These are phyloP conservation scores for Alternaria gansuensis DNA, from an alignment of 2,329 filamentous ascomycete genomes.

Conservation along the genomic window DNA sequence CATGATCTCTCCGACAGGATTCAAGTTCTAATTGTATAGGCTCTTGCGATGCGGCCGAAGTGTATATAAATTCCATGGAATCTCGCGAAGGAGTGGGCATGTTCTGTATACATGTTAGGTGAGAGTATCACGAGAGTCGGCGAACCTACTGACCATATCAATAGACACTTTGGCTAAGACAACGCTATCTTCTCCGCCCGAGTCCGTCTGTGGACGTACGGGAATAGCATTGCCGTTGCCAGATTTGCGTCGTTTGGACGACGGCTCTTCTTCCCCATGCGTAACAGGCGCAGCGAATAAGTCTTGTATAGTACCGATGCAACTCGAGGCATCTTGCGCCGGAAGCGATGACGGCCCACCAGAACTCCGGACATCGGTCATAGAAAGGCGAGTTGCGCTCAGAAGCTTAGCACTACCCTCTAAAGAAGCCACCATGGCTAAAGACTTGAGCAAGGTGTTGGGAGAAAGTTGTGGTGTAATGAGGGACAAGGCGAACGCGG, in stretches of 20 bases:
- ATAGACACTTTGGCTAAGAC: constrained; percentile 42
- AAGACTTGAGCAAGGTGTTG: not conserved
- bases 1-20: constrained; percentile 26
- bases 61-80: not conserved
- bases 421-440: constrained; percentile 31
- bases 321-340: constrained; percentile 24
- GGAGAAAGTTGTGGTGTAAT: constrained; percentile 3
- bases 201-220: constrained; percentile 8
- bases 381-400: constrained; percentile 7
- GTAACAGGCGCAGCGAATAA: constrained; percentile 28
- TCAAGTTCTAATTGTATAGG: constrained; percentile 36
- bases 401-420: constrained; percentile 30
- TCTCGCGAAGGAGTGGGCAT: constrained; percentile 8
- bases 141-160: constrained; percentile 36
- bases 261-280: constrained; percentile 24
- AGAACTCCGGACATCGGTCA: not conserved
- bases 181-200: constrained; percentile 35
- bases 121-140: not conserved
- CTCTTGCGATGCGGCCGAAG: constrained; percentile 4
- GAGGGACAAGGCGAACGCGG: constrained; percentile 20
- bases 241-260: constrained; percentile 44
- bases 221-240: constrained; percentile 15
- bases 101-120: constrained; percentile 21
- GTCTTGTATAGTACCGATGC: constrained; percentile 22
- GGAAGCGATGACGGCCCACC: constrained; percentile 8